Percentiles rank a stretch among this genome's conserved stretches.
These are phyloP conservation scores for Candida incommunis DNA, from an alignment of 805 yeast species.

Conservation along the genomic window DNA sequence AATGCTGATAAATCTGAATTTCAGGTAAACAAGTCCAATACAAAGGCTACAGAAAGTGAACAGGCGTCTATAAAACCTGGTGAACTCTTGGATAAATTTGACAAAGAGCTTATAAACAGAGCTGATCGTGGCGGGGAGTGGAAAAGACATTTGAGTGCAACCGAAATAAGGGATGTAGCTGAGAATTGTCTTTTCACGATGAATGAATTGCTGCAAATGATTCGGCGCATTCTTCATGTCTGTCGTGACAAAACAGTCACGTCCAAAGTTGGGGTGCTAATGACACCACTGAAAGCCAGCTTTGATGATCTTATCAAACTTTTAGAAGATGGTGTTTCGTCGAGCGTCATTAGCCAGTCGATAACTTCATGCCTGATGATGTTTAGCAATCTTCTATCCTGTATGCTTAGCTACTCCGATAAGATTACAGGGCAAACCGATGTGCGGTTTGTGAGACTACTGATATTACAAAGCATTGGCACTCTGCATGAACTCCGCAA, in stretches of 20 bases:
- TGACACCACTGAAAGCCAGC: not conserved
- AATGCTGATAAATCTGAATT: too few species aligned
- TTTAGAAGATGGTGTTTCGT: not conserved
- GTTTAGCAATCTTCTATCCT: not conserved
- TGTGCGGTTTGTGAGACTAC: conserved; percentile 48
- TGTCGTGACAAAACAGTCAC: not conserved
- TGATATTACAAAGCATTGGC: conserved; percentile 45
- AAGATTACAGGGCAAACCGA: conserved; percentile 20
- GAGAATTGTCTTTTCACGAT: not conserved
- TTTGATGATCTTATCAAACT: not conserved
- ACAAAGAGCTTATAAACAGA: too few species aligned
- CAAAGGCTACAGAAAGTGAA: too few species aligned
- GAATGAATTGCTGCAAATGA: not conserved
- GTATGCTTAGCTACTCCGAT: not conserved
- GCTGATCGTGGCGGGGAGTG: too few species aligned
- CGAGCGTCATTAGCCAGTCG: not conserved
- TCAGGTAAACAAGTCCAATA: too few species aligned
- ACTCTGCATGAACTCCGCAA: conserved; percentile 54
- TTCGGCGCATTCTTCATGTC: not conserved
- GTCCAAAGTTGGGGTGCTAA: not conserved
- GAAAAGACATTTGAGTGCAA: not conserved
- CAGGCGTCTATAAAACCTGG: too few species aligned
- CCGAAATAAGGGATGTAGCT: not conserved
- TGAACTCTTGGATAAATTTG: too few species aligned
- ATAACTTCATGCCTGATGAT: not conserved